Conservation (phyloP, 2,329 filamentous ascomycete species). For the Trichoderma guizhouense region DNA sequence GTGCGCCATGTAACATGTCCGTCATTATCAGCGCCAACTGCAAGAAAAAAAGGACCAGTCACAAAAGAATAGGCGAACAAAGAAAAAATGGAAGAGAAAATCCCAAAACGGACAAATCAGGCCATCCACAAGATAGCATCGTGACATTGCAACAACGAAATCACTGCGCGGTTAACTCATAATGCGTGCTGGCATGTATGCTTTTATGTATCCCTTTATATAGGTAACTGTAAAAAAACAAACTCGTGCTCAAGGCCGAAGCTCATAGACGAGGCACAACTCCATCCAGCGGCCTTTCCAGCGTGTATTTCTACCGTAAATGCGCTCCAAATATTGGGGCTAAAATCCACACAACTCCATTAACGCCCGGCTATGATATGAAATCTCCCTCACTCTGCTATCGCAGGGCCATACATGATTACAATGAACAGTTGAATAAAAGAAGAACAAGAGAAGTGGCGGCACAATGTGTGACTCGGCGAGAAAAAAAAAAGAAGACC, state of each 20-base stretch:
- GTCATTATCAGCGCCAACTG: background rate
- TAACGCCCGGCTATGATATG: constrained; percentile 31
- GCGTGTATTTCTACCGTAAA: background rate
- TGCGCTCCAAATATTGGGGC: constrained; percentile 6
- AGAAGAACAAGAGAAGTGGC: background rate
- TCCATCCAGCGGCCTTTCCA: constrained; percentile 1
- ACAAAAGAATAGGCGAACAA: background rate
- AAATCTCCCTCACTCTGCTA: constrained; percentile 24
- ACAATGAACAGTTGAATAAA: constrained; percentile 18
- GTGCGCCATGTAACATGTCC: constrained; percentile 2
- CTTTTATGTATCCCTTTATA: constrained; percentile 8
- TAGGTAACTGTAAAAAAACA: constrained; percentile 5
- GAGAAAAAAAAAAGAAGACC: background rate
- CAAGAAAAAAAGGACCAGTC: background rate
- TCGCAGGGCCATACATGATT: constrained; percentile 10
- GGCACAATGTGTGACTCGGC: background rate
- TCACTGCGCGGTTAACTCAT: background rate
- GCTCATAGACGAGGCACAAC: background rate
- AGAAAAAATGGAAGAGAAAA: background rate
- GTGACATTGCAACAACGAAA: background rate
- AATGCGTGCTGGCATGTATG: background rate
- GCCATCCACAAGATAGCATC: background rate
- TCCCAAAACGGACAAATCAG: background rate
- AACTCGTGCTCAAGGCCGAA: background rate
- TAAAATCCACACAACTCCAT: constrained; percentile 24